These are phyloP conservation scores for Ustilago loliicola DNA, from an alignment of 1,284 basidiomycete genomes.

Conservation along the genomic window DNA sequence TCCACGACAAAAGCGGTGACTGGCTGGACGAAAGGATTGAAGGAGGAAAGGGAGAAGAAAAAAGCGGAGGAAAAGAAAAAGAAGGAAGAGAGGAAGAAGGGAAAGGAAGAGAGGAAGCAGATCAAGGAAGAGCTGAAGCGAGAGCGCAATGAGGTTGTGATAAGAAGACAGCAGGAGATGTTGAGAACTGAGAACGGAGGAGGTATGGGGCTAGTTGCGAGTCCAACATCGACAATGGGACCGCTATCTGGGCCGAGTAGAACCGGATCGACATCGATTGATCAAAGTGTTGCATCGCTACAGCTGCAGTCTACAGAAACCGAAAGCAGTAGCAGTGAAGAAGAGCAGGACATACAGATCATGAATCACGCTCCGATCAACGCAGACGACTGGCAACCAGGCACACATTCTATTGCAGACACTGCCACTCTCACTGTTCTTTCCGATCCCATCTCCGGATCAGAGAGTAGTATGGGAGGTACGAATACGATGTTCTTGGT, in stretches of 20 bases:
- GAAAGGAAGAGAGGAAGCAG: slow-evolving; percentile 28
- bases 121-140: slow-evolving; percentile 32
- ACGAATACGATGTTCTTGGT: slow-evolving; percentile 25
- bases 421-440: slow-evolving; percentile 33
- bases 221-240: background rate
- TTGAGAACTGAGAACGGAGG: slow-evolving; percentile 5
- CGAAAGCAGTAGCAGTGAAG: slow-evolving; percentile 2
- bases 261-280: background rate
- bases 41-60: slow-evolving; percentile 13
- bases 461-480: slow-evolving; percentile 2
- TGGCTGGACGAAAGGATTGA: slow-evolving; percentile 9
- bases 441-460: slow-evolving; percentile 7
- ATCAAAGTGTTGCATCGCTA: slow-evolving; percentile 9
- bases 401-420: slow-evolving; percentile 10
- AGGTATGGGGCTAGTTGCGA: background rate
- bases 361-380: slow-evolving; percentile 23
- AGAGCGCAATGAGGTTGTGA: slow-evolving; percentile 20
- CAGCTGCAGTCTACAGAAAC: background rate
- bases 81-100: slow-evolving; percentile 16
- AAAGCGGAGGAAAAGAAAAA: slow-evolving; percentile 10
- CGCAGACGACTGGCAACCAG: background rate
- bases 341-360: background rate
- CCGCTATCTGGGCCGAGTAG: background rate
- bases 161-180: slow-evolving; percentile 25
- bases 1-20: slow-evolving; percentile 8